A percentile compares a stretch with the other conserved stretches of the same genome.
phyloP scores from a whole-genome alignment of 2,329 filamentous ascomycete genomes.

The Bimuria novae-zelandiae region DNA sequence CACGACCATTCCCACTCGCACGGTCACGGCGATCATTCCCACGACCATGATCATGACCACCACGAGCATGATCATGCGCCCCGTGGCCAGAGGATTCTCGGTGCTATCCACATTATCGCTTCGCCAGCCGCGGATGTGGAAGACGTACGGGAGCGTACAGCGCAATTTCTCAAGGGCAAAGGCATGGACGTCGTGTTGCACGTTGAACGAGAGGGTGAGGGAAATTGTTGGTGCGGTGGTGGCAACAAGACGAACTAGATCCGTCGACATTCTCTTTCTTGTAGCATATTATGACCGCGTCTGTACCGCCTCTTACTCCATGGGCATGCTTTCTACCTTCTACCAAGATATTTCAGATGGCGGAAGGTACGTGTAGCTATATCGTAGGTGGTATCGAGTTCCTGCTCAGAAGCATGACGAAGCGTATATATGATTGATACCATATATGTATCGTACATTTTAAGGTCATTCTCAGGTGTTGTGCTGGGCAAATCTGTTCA shows the following conservation, averaged over 20 bases:
- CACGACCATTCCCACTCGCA: conserved; percentile 16
- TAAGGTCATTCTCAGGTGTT: too few relatives aligned
- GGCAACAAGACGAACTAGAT: conserved; percentile 39
- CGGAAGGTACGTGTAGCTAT: background rate
- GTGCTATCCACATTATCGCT: conserved; percentile 85
- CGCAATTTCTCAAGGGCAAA: conserved; percentile 69
- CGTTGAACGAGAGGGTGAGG: conserved; percentile 82
- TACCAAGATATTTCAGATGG: background rate
- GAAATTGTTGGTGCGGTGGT: conserved; percentile 65
- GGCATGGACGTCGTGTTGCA: conserved; percentile 85
- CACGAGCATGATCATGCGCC: conserved; percentile 40
- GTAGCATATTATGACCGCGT: background rate
- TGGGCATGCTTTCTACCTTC: background rate
- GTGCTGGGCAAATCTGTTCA: background rate
- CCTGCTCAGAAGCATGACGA: too few relatives aligned
- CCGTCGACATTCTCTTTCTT: background rate
- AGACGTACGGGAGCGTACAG: conserved; percentile 80
- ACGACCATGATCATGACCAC: conserved; percentile 35
- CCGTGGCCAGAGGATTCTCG: conserved; percentile 63
- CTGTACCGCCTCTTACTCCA: background rate
- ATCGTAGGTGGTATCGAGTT: background rate
- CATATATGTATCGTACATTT: background rate
- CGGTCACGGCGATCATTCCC: conserved; percentile 20
- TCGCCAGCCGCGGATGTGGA: conserved; percentile 73
- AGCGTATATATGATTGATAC: background rate